A percentile compares a stretch with the other conserved stretches of the same genome.
These are phyloP conservation scores for Fusarium piperis DNA, from an alignment of 2,329 filamentous ascomycete species.

Conservation along the genomic window DNA sequence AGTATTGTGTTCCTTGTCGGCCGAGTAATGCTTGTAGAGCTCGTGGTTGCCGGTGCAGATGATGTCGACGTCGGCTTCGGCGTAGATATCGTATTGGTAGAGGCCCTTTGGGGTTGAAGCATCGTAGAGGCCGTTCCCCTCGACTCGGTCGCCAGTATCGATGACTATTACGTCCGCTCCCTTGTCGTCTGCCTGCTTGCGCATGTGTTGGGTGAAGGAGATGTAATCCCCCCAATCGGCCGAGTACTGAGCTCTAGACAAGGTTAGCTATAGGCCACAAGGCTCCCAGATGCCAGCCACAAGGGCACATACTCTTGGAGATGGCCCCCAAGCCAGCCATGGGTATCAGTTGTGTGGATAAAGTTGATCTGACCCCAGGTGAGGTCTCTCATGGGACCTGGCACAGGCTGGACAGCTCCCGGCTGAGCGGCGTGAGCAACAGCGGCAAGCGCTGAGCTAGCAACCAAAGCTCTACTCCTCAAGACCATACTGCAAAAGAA, in stretches of 20 bases:
- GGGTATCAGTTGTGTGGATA: constrained; percentile 94
- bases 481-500: constrained; percentile 37
- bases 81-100: constrained; percentile 89
- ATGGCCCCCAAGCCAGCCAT: constrained; percentile 96
- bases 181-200: constrained; percentile 77
- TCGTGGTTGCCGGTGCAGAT: constrained; percentile 95
- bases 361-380: constrained; percentile 97
- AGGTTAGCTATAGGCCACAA: constrained; percentile 9
- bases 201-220: constrained; percentile 88
- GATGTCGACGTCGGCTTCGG: constrained; percentile 83
- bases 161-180: constrained; percentile 90
- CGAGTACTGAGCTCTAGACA: constrained; percentile 80
- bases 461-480: constrained; percentile 32
- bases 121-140: constrained; percentile 95
- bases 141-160: constrained; percentile 92
- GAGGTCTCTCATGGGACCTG: constrained; percentile 83
- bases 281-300: fast-evolving
- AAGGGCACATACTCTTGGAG: constrained; percentile 76
- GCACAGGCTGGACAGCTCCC: constrained; percentile 78
- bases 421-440: constrained; percentile 72
- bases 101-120: constrained; percentile 86
- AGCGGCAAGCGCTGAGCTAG: constrained; percentile 47
- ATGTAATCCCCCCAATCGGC: constrained; percentile 99
- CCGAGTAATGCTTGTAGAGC: constrained; percentile 83
- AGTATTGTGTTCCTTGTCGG: constrained; percentile 78